A percentile compares a stretch with the other conserved stretches of the same genome.
Conservation (phyloP, 805 yeast species). For the Candida yuanshanica region DNA sequence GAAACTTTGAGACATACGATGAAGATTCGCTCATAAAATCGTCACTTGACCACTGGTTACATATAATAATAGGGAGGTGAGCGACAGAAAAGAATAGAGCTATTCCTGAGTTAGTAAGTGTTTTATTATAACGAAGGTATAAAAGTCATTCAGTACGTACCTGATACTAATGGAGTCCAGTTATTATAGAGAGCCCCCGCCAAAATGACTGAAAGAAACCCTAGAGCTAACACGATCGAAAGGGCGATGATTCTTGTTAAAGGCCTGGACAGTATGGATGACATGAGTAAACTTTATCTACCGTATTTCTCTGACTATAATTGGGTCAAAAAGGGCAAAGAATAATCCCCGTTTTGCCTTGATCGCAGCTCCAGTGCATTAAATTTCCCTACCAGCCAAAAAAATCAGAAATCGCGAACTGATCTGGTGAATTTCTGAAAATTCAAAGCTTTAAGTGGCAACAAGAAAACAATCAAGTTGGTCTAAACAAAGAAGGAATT, state of each 20-base stretch:
- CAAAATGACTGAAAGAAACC: conserved; percentile 67
- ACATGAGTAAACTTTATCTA: not conserved
- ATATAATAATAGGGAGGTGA: conserved; percentile 51
- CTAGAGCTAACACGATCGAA: conserved; percentile 70
- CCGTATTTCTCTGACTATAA: no score
- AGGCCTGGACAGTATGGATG: conserved; percentile 36
- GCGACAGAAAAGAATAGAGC: conserved; percentile 47
- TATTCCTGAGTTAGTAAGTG: conserved; percentile 13
- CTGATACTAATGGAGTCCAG: conserved; percentile 69
- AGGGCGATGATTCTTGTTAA: conserved; percentile 68
- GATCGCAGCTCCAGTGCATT: not conserved
- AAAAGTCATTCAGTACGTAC: conserved; percentile 24
- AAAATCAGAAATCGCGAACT: not conserved
- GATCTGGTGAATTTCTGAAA: not conserved
- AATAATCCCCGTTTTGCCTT: not conserved
- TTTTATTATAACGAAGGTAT: not conserved
- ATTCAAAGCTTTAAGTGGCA: not conserved
- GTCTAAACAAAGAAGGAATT: not conserved
- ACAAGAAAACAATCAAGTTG: not conserved
- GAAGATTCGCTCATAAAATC: conserved; percentile 48
- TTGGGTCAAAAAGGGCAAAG: not conserved
- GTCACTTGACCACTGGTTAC: conserved; percentile 40
- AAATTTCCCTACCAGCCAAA: not conserved
- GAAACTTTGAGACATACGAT: conserved; percentile 28
- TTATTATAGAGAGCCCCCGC: conserved; percentile 73